A percentile compares a stretch with the other conserved stretches of the same genome.
Evolutionary conservation across 768 basidiomycete genomes (phyloP).

Genomic region (Lentinula guzmanii): DNA sequence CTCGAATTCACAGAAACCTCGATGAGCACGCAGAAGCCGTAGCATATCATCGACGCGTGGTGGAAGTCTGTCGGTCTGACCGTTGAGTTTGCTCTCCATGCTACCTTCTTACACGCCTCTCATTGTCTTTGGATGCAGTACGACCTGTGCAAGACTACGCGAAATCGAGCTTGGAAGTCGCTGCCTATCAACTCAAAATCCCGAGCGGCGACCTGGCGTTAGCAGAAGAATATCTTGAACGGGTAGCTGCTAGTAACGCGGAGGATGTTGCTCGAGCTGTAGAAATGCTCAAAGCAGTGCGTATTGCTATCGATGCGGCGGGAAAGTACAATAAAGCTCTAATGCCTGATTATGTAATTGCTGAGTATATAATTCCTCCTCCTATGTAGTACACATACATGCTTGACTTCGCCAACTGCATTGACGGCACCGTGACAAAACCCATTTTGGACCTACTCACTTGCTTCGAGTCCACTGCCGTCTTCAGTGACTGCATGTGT

Average conservation of each 20-base stretch:
- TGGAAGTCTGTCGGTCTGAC: constrained; percentile 64
- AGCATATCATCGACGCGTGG: constrained; percentile 75
- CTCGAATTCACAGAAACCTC: constrained; percentile 60
- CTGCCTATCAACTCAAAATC: constrained; percentile 65
- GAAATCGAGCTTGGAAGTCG: constrained; percentile 79
- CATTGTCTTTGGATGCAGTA: constrained; percentile 31
- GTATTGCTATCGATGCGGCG: background rate
- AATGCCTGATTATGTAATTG: too few species aligned
- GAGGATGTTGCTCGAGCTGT: constrained; percentile 74
- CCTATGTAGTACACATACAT: too few species aligned
- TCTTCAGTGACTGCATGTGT: too few species aligned
- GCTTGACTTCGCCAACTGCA: too few species aligned
- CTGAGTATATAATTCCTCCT: too few species aligned
- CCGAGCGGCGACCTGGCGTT: constrained; percentile 61
- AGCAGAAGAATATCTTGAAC: constrained; percentile 69
- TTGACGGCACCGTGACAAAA: too few species aligned
- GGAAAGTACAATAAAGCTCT: background rate
- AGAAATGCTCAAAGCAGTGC: constrained; percentile 52
- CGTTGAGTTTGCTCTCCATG: constrained; percentile 31
- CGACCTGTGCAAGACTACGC: constrained; percentile 75
- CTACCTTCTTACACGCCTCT: constrained; percentile 9
- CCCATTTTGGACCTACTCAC: too few species aligned
- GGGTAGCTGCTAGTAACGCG: constrained; percentile 71
- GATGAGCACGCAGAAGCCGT: constrained; percentile 66
- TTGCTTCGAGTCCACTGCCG: too few species aligned